Base-by-base conservation (phyloP, 495 filamentous ascomycete species). In the Penicillium turbatum region DNA sequence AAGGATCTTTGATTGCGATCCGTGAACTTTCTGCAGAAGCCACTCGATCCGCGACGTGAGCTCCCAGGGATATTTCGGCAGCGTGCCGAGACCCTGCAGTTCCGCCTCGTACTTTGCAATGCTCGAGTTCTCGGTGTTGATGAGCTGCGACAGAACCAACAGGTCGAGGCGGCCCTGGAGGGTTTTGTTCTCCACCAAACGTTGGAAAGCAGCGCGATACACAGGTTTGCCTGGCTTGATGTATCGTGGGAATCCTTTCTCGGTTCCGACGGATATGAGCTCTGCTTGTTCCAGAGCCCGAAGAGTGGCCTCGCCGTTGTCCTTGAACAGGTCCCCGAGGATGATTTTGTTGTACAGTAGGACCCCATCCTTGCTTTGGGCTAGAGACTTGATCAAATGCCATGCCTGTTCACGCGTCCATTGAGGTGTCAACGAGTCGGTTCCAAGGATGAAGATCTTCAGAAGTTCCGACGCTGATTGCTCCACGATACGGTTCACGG, bases 401-500 rank as follows among this genome's bases (percentile, higher is more conserved):
- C 93, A 98, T 0, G 90, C 93, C 68, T 97, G 93, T 64, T 92
- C 84, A 21, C 80, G 74, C 1, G 79, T 83, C 89, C 90, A 98
- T 47, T 81, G 65, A 17, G 65, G 60, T 70, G 48, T 77, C 74
- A 39, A 57, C 1, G 63, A 63, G 15, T 73, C 69, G 2, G 59
- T 52, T 29, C 77, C 79, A 0, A 96, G 75, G 26, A 97, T 79
- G 73, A 91, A 97, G 77, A 95, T 89, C 64, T 97, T 95, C 48
- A 96, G 65, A 40, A 98, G 92, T 65, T 97, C 95, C 3, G 86
- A 87, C 9, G 90, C 85, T 8, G 86, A 85, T 57, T 95, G 89
- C 31, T 89, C 84, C 37, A 93, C 88, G 48, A 98, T 97, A 57
- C 95, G 89, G 30, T 81, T 72, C 12, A 97, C 86, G n/a, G 93